Base-by-base conservation (phyloP, 1,284 basidiomycete species). In the Quambalaria eucalypti region DNA sequence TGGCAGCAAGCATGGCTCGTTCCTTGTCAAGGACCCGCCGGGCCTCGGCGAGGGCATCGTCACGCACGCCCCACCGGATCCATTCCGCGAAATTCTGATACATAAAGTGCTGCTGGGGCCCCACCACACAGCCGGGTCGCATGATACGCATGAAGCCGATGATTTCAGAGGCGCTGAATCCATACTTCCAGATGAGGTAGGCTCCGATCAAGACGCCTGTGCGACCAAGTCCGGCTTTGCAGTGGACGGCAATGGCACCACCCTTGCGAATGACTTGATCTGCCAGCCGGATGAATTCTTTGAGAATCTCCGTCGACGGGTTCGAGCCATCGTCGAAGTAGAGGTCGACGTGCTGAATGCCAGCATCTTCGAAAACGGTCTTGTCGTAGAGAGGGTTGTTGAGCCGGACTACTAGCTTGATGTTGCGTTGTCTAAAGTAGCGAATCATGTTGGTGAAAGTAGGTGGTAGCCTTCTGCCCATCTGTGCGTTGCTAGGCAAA, bases 261-360 rank as follows among this genome's bases (percentile, higher is more conserved):
- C 85, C 87, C n/a, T 74, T 77, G 60, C 84, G 82, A 49, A 97
- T 85, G 28, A 87, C 81, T 30, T 83, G 80, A 71, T 96, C 90
- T 0, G 87, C 84, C 47, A 88, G 78, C 58, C 85, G 84, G 70
- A 98, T 88, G 73, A 98, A 98, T 52, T 85, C 84, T 50, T 88
- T 82, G 28, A 93, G 86, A 67, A 97, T 95, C 57, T 93, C 89
- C 75, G 95, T 88, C 0, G 90, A 87, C 2, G 93, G 93, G 75
- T 93, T 95, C 28, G 88, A 91, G n/a, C 93, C 93, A 73, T 98
- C 93, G 77, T 97, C 92, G 71, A 96, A 98, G 78, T 95, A 97
- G 70, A 97, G 60, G 54, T 71, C 68, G 74, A 85, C 80, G 69
- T 98, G 93, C 60, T 87, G 84, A 68, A 99, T 91, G 2, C 90